These are phyloP conservation scores for Dactylellina parvicollis DNA, from an alignment of 2,329 filamentous ascomycete species.

Conservation along the genomic window DNA sequence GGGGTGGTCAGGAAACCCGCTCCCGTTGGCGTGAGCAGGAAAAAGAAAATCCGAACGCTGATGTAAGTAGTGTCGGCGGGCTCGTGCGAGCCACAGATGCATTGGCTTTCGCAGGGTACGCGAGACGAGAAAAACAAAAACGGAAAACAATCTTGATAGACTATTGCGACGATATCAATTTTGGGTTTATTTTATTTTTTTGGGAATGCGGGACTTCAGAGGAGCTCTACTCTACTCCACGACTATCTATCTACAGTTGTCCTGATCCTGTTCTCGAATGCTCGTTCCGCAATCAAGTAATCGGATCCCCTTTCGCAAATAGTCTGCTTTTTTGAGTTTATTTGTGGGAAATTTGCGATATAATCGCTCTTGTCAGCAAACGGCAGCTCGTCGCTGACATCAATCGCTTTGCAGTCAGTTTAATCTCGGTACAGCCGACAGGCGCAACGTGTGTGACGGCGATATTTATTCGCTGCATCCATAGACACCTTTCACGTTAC, in stretches of 20 bases:
- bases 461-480: not conserved
- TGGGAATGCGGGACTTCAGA: conserved; percentile 22
- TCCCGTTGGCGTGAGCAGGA: conserved; percentile 41
- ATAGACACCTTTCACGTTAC: not conserved
- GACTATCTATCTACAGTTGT: too few relatives aligned
- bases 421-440: conserved; percentile 48
- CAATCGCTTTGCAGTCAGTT: conserved; percentile 35
- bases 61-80: conserved; percentile 38
- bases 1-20: conserved; percentile 47
- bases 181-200: conserved; percentile 3
- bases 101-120: not conserved
- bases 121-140: conserved; percentile 40
- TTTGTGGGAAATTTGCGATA: conserved; percentile 36
- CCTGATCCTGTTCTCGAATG: conserved; percentile 3
- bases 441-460: not conserved
- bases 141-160: conserved; percentile 30
- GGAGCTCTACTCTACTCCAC: conserved; percentile 38
- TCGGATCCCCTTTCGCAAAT: conserved; percentile 12
- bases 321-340: not conserved
- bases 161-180: conserved; percentile 36
- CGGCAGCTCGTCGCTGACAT: conserved; percentile 40
- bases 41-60: conserved; percentile 33
- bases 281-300: not conserved
- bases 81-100: conserved; percentile 48
- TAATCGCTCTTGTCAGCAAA: conserved; percentile 50